A percentile compares a stretch with the other conserved stretches of the same genome.
Evolutionary conservation across 1,139 yeast species (phyloP).

Genomic region (Yamadazyma kanchanaburiensis): DNA sequence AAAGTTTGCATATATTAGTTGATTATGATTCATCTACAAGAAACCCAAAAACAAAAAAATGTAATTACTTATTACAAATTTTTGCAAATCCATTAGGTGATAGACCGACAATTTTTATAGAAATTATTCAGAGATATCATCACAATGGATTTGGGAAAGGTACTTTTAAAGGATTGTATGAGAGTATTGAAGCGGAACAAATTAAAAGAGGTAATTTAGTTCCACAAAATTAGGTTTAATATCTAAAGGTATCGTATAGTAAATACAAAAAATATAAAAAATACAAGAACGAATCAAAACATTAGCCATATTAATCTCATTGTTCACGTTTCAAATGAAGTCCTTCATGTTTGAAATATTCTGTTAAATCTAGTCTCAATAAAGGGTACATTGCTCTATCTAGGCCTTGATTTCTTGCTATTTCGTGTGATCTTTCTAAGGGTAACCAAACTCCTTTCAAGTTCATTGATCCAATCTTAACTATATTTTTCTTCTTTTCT

Average conservation of each 20-base stretch:
- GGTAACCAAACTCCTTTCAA: conserved; percentile 60
- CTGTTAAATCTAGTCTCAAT: conserved; percentile 42
- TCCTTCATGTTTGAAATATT: conserved; percentile 28
- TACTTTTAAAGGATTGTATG: conserved; percentile 76
- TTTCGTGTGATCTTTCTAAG: conserved; percentile 48
- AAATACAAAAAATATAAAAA: conserved; percentile 1
- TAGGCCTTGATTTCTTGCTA: conserved; percentile 49
- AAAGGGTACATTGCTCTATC: conserved; percentile 39
- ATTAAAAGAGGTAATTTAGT: conserved; percentile 47
- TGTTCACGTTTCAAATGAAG: conserved; percentile 18
- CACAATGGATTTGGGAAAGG: conserved; percentile 89
- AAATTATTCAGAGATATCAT: conserved; percentile 73
- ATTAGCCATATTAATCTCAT: no score
- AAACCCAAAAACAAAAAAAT: conserved; percentile 20
- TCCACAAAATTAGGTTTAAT: conserved; percentile 1
- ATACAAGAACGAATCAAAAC: no score
- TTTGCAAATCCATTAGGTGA: conserved; percentile 76
- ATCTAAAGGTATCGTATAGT: background rate
- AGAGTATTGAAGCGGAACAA: conserved; percentile 69
- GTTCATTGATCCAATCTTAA: conserved; percentile 52
- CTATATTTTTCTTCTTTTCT: conserved; percentile 43
- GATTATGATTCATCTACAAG: conserved; percentile 62
- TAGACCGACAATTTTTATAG: conserved; percentile 78
- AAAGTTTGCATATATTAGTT: conserved; percentile 54
- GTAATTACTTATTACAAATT: conserved; percentile 71